Evolutionary conservation across 345 rosid genomes (phyloP).

Genomic region (Lepidium aucheri): DNA sequence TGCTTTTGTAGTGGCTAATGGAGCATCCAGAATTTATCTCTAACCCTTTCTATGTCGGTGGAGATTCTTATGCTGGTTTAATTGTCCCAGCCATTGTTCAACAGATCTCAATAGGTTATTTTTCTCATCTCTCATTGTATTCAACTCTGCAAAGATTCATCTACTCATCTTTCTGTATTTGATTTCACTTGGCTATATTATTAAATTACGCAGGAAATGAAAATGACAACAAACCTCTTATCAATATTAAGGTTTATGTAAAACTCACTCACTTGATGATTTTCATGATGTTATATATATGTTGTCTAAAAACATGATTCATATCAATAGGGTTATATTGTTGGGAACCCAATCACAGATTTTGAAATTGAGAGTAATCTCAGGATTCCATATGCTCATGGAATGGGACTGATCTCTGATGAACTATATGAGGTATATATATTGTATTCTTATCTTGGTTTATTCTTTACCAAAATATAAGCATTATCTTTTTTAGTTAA

Average conservation of each 20-base stretch:
- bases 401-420: conserved; percentile 70
- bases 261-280: background rate
- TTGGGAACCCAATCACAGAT: conserved; percentile 47
- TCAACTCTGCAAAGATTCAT: background rate
- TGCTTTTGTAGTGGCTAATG: background rate
- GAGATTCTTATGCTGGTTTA: too few relatives aligned
- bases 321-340: conserved; percentile 49
- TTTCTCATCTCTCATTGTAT: too few relatives aligned
- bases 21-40: too few relatives aligned
- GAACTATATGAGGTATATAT: conserved; percentile 51
- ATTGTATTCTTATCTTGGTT: background rate
- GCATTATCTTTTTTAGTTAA: background rate
- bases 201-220: conserved; percentile 43
- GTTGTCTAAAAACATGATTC: background rate
- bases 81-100: too few relatives aligned
- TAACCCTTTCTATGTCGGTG: too few relatives aligned
- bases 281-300: background rate
- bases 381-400: conserved; percentile 44
- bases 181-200: background rate
- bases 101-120: too few relatives aligned
- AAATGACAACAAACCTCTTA: conserved; percentile 21
- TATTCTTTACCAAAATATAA: too few relatives aligned
- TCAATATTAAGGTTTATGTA: conserved; percentile 68
- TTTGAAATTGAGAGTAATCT: conserved; percentile 24
- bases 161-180: background rate